Evolutionary conservation across 1,284 basidiomycete species (phyloP), one percentile per base, ranked within the genome.

Genomic region (Melanopsichium pennsylvanicum): DNA sequence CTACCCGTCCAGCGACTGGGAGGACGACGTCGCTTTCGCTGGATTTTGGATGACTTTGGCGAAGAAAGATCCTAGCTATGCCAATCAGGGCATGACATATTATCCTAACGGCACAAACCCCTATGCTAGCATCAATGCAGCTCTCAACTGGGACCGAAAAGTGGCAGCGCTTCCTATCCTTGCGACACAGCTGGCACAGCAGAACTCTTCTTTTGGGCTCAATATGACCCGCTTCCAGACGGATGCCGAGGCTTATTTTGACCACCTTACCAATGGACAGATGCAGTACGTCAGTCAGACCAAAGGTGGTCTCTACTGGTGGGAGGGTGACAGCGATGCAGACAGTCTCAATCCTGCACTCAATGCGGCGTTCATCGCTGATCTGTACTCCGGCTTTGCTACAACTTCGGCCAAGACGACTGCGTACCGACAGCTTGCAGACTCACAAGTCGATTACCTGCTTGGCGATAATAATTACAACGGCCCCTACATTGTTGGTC

Each of bases 91-190:
- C 0, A 84, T 87, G 72, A 75, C 82, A 4, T 86, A 86, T 74
- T 93, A 89, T 79, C 75, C 82, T 5, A 82, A 87, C 34, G 44
- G 46, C 29, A 49, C 40, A 31, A 89, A 86, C 74, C 79, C 84
- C 15, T 84, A 92, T 0, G 81, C 82, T 5, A 83, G 84, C 2
- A 82, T 84, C 35, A 83, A 88, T 46, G 81, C 84, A 5, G 88
- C 89, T 6, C 90, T 93, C 83, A 93, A 94, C 78, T 96, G 93
- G 93, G 92, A 94, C 77, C 87, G 87, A 2, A 90, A 91, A 79
- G 85, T 86, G 0, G 89, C 91, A 3, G 91, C 88, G 1, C 78
- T 91, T 0, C 86, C 88, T 35, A 85, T 95, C 16, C 82, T 95
- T 11, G 90, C 90, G 46, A 79, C 81, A 1, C 84, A 85, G 67